A percentile compares a stretch with the other conserved stretches of the same genome.
These are phyloP conservation scores for Acidomyces sp. DNA, from an alignment of 495 filamentous ascomycete genomes.

Conservation along the genomic window DNA sequence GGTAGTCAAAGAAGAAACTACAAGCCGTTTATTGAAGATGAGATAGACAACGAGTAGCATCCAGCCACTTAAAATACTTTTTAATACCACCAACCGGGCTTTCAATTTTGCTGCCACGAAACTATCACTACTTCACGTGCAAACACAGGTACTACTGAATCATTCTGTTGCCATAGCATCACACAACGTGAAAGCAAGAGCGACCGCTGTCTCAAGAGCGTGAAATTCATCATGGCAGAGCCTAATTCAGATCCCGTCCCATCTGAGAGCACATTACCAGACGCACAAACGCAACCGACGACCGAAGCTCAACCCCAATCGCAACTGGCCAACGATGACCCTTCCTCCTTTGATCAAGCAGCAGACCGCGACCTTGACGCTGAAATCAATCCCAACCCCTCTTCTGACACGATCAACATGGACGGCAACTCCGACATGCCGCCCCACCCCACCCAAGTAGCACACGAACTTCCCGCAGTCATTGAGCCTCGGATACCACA, in stretches of 20 bases:
- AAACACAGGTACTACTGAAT: no score
- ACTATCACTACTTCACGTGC: no score
- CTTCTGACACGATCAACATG: conserved; percentile 21
- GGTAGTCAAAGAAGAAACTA: no score
- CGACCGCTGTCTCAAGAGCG: no score
- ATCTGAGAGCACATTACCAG: conserved; percentile 8
- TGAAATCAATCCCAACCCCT: conserved; percentile 17
- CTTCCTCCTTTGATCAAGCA: conserved; percentile 3
- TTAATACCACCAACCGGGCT: no score
- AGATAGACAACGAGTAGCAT: no score
- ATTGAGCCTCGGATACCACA: conserved; percentile 43
- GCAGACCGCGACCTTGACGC: conserved; percentile 21
- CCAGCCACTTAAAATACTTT: no score
- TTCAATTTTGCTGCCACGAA: no score
- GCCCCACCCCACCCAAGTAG: neutral
- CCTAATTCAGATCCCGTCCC: neutral
- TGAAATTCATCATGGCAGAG: no score
- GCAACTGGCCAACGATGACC: conserved; percentile 1
- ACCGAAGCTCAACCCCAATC: neutral
- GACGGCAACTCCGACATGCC: conserved; percentile 21
- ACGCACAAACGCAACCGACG: conserved; percentile 3
- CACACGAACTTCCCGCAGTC: conserved; percentile 3
- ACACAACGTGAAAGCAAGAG: no score
- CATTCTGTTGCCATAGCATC: no score
- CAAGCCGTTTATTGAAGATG: no score